Percentiles rank a stretch among this genome's conserved stretches.
Evolutionary conservation across 1,284 basidiomycete species (phyloP).

Genomic region (Apiotrichum montevideense): DNA sequence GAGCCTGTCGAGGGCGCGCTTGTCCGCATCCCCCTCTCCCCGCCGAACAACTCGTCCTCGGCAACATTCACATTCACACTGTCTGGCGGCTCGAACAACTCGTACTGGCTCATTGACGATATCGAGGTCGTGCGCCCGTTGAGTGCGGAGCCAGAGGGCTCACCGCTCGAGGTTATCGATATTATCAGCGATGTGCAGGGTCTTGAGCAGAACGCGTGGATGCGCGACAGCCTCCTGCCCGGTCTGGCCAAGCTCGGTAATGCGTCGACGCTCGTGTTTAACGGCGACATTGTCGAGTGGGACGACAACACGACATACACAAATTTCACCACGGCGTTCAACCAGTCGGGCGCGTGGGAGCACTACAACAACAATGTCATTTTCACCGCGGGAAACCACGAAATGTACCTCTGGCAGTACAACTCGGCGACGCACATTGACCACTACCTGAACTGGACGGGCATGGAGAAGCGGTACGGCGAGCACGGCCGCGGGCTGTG

Average conservation of each 20-base stretch:
- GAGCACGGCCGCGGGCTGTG: neutral
- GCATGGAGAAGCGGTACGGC: neutral
- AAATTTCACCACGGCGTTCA: conserved; percentile 1
- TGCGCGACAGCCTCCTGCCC: conserved; percentile 1
- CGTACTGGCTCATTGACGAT: conserved; percentile 7
- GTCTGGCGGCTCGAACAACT: neutral
- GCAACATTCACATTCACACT: neutral
- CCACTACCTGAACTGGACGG: neutral
- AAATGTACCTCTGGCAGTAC: neutral
- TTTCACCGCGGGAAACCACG: conserved; percentile 2
- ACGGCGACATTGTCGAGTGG: conserved; percentile 2
- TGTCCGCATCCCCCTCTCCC: neutral
- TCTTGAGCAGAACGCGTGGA: neutral
- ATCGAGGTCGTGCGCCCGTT: conserved; percentile 2
- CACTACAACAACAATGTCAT: neutral
- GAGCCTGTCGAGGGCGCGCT: no score
- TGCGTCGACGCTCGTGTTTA: conserved; percentile 4
- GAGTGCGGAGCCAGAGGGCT: neutral
- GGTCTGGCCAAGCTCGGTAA: neutral
- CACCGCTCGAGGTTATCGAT: conserved; percentile 2
- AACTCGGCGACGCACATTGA: neutral
- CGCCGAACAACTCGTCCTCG: neutral
- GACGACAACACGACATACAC: neutral
- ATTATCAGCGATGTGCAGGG: conserved; percentile 8
- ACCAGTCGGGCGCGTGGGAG: neutral